Evolutionary conservation across 192 early-diverging fungal genomes (phyloP), one percentile per base, ranked within the genome.

Genomic region (Linnemannia hyalina): DNA sequence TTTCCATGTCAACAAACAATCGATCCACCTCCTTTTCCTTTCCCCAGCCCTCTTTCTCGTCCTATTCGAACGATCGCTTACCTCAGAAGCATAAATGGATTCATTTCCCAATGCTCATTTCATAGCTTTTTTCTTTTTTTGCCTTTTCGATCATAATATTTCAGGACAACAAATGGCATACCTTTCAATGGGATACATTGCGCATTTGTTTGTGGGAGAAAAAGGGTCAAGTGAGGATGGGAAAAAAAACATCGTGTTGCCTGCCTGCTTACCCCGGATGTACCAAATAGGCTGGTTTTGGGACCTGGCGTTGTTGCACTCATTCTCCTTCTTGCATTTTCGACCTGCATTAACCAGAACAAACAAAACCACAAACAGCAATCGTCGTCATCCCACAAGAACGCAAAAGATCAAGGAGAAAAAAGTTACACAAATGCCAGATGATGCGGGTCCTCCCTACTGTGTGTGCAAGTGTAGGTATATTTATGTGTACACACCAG

Each of bases 21-120:
- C 26, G 60, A 65, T 32, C 0, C 13, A 9, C 13, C 26, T 23
- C 60, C 23, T 32, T 13, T 8, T 1, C 23, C n/a, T 10, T 32
- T 3, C 11, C 3, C 3, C 11, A 29, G n/a, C 26, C 13, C 29
- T 49, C 47, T 49, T 18, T 49, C 47, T 52, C 15, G 18, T 6
- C 15, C 18, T 52, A 52, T 52, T 52, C 15, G 49, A 52, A 52
- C 49, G 11, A 65, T 65, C 60, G 60, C 60, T 65, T 65, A 65
- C 60, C 26, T 65, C 60, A 65, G 60, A 65, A 65, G 60, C 60
- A 65, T 65, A 65, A 65, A 29, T 65, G 26, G 60, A 65, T 32
- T 29, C 26, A 29, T 29, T 36, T 60, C 52, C 22, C 8, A 6
- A 32, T 74, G 22, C 32, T 75, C 32, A 35, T 54, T 40, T 75